Evolutionary conservation across 2,329 filamentous ascomycete genomes (phyloP), one percentile per base, ranked within the genome.

Genomic region (Fusarium anthophilum): DNA sequence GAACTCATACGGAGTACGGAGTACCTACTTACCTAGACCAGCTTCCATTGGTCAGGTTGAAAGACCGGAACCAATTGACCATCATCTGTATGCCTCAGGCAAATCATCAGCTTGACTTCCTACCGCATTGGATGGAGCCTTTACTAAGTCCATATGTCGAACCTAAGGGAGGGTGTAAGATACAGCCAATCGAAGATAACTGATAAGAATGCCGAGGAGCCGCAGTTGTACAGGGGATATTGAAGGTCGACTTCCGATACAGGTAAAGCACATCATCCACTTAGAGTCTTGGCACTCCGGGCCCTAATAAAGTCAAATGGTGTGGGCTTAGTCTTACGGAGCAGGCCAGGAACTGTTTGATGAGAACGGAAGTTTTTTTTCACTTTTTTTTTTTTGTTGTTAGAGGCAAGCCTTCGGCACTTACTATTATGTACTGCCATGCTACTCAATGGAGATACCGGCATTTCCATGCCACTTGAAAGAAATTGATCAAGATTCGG

Each of bases 191-290:
- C 20, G 50, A 26, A 32, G 26, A 17, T 12, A n/a, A 48, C 37
- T 60, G 73, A 76, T 74, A 76, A 76, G 73, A 50, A 63, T 53
- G 61, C 57, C 63, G 53, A 65, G 73, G 70, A 76, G 70, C 73
- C 73, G 70, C 73, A 75, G 39, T 41, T 64, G 28, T 38, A 53
- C 63, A 50, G 59, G 63, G 65, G 44, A 20, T 41, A 54, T 68
- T 73, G 72, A 73, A 69, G 63, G 58, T 71, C 61, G 70, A 74
- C 72, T 74, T 74, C 72, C 72, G 59, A 72, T 69, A 74, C 44
- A 74, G 72, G 72, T 72, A 74, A 72, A 62, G 72, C 53, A 64
- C 50, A 47, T 30, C 35, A 47, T 64, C 72, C 72, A 74, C 71
- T 61, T 55, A 20, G 47, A 24, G 54, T 57, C 62, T 73, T 73